Evolutionary conservation across 2,329 filamentous ascomycete genomes (phyloP), one percentile per base, ranked within the genome.

Genomic region (Calonectria honghensis): DNA sequence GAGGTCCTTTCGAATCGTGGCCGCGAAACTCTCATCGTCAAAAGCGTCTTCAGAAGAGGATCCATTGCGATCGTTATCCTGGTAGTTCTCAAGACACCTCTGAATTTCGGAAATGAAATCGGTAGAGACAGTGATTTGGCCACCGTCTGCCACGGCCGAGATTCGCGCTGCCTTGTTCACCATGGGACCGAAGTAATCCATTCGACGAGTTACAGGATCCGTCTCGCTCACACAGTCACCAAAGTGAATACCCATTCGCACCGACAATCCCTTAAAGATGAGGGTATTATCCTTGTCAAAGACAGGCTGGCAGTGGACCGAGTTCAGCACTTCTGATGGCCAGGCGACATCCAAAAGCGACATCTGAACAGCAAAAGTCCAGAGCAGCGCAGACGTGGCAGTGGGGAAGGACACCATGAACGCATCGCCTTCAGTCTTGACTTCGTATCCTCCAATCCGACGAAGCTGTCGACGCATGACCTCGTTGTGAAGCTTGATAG

Each of bases 101-200:
- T 98, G 95, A 70, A 98, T 96, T 84, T 99, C 97, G 16, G 94
- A 95, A 82, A 99, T 98, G 85, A 98, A 98, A 84, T 99, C 97
- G 1, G 96, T 96, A 0, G 96, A 98, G 2, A 98, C 97, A 0
- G 96, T 97, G 78, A 98, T 98, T 84, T 99, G 96, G 0, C 97
- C 97, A 75, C 97, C 97, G 83, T 99, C 97, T 45, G 97, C 97
- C 54, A 98, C 96, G 29, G 95, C 94, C 9, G 95, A 97, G 78
- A 99, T 98, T 86, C 97, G 94, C 20, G 97, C 94, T 0, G 97
- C 95, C 82, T 97, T 96, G 86, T 99, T 99, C 81, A 99, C 97
- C 96, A 99, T 99, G 18, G 97, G 97, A 0, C 97, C 97, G 83
- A 98, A 99, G 86, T 99, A 99, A 82, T 99, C 97, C 97, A 99